Percentiles rank a stretch among this genome's conserved stretches.
phyloP scores from a whole-genome alignment of 305 asterid species.

The Coffea humblotiana region DNA sequence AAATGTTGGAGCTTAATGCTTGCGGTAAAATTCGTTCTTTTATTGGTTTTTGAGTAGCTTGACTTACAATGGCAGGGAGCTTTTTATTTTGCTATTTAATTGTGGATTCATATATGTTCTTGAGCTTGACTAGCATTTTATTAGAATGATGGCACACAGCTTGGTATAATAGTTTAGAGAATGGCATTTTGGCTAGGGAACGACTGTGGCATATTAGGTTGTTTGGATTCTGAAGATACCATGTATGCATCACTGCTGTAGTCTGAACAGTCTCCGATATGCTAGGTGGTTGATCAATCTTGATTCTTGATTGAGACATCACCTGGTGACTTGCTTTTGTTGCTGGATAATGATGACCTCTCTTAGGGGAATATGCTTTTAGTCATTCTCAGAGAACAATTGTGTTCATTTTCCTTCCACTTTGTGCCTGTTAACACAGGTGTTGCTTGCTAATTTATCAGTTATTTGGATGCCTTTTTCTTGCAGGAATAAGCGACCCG shows the following conservation, averaged over 20 bases:
- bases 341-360: neutral
- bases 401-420: neutral
- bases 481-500: slow-evolving; percentile 89
- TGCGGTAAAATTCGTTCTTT: too few relatives aligned
- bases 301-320: neutral
- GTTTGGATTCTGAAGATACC: neutral
- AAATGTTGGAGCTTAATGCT: too few relatives aligned
- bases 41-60: neutral
- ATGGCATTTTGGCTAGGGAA: neutral
- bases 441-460: neutral
- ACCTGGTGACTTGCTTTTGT: neutral
- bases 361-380: neutral
- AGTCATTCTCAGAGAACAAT: neutral
- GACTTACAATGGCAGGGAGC: neutral
- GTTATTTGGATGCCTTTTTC: slow-evolving; percentile 6
- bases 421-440: neutral
- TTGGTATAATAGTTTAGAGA: neutral
- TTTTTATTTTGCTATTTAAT: neutral
- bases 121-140: neutral
- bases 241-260: neutral
- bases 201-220: neutral
- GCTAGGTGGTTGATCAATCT: neutral
- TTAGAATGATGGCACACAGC: neutral
- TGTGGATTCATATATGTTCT: neutral
- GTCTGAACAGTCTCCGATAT: neutral